Base-by-base conservation (phyloP, 306 rosid genomes). In the Pterocarpus macrocarpus region DNA sequence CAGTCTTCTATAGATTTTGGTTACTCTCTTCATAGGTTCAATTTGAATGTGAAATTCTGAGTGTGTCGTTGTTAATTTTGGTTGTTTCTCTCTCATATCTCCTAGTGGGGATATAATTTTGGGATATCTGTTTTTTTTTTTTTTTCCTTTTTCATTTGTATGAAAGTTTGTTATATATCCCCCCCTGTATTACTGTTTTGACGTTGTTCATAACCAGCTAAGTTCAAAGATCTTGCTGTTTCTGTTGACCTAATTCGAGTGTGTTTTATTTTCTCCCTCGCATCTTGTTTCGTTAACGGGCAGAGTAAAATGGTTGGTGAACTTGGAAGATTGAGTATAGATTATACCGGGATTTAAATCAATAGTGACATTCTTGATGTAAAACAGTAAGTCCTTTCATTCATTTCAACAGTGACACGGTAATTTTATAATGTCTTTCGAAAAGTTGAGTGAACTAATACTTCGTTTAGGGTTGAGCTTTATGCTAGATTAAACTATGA, bases 11-110 rank as follows among this genome's bases (percentile, higher is more conserved):
- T 43, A 5, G 49, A 43, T 43, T 12, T 32, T 45, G 7, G 16
- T 45, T 35, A 7, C 12, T 28, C 22, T 58, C 28, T 22, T 22
- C 28, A 22, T 77, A 73, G 85, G 43, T 69, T 79, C 73, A 17
- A 38, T 67, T 69, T 69, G 11, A 30, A 69, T 76, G 67, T 87
- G 70, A 62, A 73, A 58, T 16, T 66, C 67, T 61, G 53, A 11
- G 53, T 47, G 4, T 47, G 14, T 47, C 15, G 9, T 12, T 47
- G 53, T 47, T 47, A 9, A 9, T 61, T 22, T 13, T 28, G 55
- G 45, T 43, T 56, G 34, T 3, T 66, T 76, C 28, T 22, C 28
- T 22, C 28, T 22, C 28, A 36, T 17, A 7, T 64, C 64, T 43
- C n/a, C 5, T 52, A 1, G 22, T 55, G 9, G 57, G 63, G 47